These are phyloP conservation scores for Aegilops umbellulata DNA, from an alignment of 176 grass and related monocot species.

Conservation along the genomic window DNA sequence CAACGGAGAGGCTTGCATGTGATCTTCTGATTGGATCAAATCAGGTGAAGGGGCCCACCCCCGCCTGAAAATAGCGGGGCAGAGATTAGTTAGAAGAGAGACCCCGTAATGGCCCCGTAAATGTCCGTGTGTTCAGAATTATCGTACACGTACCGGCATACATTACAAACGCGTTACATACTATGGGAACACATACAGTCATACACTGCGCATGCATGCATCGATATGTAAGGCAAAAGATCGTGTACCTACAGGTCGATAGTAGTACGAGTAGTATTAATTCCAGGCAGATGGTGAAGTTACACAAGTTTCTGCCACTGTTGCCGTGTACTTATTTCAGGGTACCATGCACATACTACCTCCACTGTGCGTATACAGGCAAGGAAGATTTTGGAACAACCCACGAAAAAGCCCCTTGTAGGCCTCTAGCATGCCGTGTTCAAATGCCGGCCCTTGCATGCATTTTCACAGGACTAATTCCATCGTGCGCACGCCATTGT, in stretches of 20 bases:
- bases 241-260: not conserved
- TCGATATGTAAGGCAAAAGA: not conserved
- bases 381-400: not conserved
- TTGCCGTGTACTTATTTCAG: slow-evolving; percentile 6
- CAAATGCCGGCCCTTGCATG: not conserved
- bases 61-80: too few species aligned
- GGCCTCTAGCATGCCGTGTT: not conserved
- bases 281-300: not conserved
- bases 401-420: not conserved
- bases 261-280: not conserved
- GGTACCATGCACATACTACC: not conserved
- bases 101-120: too few species aligned
- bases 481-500: not conserved
- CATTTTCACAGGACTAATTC: not conserved
- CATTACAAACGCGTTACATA: not conserved
- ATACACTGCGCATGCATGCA: not conserved
- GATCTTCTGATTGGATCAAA: too few species aligned
- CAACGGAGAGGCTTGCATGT: too few species aligned
- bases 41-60: too few species aligned
- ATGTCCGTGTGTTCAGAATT: too few species aligned
- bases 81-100: too few species aligned
- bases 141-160: not conserved
- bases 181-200: not conserved
- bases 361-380: not conserved
- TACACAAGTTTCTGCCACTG: slow-evolving; percentile 1